Evolutionary conservation across 176 grass and related monocot genomes (phyloP), one percentile per base, ranked within the genome.

Genomic region (Juncus effusus): DNA sequence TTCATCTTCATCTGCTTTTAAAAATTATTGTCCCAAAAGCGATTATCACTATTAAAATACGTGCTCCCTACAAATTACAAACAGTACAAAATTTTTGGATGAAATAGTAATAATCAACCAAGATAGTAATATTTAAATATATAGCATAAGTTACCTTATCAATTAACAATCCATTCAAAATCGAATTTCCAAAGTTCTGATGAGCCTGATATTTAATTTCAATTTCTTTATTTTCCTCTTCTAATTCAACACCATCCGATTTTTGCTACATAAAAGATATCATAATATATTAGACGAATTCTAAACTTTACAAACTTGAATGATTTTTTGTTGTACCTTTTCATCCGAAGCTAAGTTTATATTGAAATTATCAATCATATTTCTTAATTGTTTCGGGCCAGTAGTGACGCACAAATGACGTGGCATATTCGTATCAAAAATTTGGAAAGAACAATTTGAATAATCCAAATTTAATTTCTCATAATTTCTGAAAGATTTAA

Each of bases 21-120:
- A 79, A n/a, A 10, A 79, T 36, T 54, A 79, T 70, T 59, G 76
- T 72, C 57, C 57, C 76, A 58, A 64, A 79, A 36, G 76, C 76
- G 28, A 72, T 66, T 47, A 79, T 57, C 58, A 79, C 52, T 51
- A 79, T 38, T 13, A 79, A 14, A 55, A 79, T 61, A 6, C 67
- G 76, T 45, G 60, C 49, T 49, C 76, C 76, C 76, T 79, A 57
- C 57, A 62, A 56, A 54, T 54, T 2, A 8, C 54, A 45, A 62
- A 70, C 11, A n/a, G 49, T 11, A 59, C 15, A 45, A 7, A 61
- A 68, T 38, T 14, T 39, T 14, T 10, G 59, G 54, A 67, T 7
- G 59, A 28, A 28, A 28, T 28, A 28, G 19, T 6, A 6, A 47
- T 6, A 47, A 47, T 47, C 44, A 47, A 6, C 2, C 2, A 9